Evolutionary conservation across 495 filamentous ascomycete genomes (phyloP), one percentile per base, ranked within the genome.

Genomic region (Penicillium simplicissimum): DNA sequence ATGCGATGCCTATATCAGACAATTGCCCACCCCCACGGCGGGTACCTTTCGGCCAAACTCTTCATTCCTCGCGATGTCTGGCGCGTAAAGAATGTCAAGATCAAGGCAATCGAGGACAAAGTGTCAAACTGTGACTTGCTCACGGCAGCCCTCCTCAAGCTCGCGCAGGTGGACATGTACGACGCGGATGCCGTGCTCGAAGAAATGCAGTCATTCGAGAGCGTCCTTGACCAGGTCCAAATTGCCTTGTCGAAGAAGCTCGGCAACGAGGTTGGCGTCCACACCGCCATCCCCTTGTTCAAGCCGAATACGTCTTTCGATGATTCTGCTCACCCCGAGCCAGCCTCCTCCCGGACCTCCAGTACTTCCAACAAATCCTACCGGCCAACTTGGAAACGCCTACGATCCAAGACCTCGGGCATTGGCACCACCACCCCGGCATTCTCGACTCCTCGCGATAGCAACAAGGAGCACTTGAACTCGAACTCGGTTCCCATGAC

Each of bases 1-100:
- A 94, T 98, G 88, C 84, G 96, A 55, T 89, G 88, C 55, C 81
- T 98, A 21, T 96, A 94, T 71, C 92, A 98, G 69, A 97, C 93
- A 2, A 85, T 98, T 33, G 88, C 89, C 21, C 93, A 98, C 70
- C 90, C 93, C 6, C 88, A 90, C 21, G 95, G 95, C 28, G 95
- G 93, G 8, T 98, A 96, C 71, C 71, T 98, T 17, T 95, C 94
- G 33, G 92, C 87, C 31, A 91, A 91, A 61, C 82, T 98, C 1
- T 98, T 98, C 67, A 81, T 98, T 5, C 96, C 95, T 8, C 83
- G 91, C 21, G 93, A 98, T 64, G 90, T 93, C 13, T 98, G 95
- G 95, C 84, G 85, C 34, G 93, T 97, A 0, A 96, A 95, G 68
- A 92, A 91, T 52, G 92, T 97, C 51, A 97, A 97, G 72, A 77